A percentile compares a stretch with the other conserved stretches of the same genome.
Conservation (phyloP, 176 grass and related monocot genomes). For the Musa troglodytarum region DNA sequence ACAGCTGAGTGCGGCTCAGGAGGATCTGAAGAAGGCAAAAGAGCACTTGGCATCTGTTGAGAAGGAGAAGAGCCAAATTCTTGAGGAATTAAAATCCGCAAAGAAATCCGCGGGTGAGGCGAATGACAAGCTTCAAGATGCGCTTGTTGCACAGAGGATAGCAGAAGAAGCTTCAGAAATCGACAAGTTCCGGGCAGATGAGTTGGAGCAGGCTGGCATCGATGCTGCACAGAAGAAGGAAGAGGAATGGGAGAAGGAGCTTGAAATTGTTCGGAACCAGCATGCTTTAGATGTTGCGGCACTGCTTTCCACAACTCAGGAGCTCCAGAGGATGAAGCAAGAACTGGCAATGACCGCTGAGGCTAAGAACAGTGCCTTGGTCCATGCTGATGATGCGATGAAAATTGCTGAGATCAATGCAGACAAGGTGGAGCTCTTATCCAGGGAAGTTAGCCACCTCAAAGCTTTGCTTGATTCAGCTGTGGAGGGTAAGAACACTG, state of each 20-base stretch:
- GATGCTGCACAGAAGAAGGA: slow-evolving; percentile 36
- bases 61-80: slow-evolving; percentile 34
- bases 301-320: slow-evolving; percentile 32
- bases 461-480: slow-evolving; percentile 27
- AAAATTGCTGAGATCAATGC: slow-evolving; percentile 32
- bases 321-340: slow-evolving; percentile 37
- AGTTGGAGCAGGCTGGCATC: slow-evolving; percentile 52
- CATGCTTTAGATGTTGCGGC: slow-evolving; percentile 43
- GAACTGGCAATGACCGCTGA: slow-evolving; percentile 36
- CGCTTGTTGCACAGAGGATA: slow-evolving; percentile 28
- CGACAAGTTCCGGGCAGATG: slow-evolving; percentile 56
- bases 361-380: slow-evolving; percentile 31
- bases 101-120: slow-evolving; percentile 33
- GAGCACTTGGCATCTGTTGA: slow-evolving; percentile 35
- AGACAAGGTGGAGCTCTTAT: slow-evolving; percentile 31
- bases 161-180: slow-evolving; percentile 68
- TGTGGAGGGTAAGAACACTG: slow-evolving; percentile 29
- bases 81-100: slow-evolving; percentile 40
- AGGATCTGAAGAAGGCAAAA: slow-evolving; percentile 47
- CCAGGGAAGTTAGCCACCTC: slow-evolving; percentile 27
- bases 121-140: slow-evolving; percentile 42
- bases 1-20: slow-evolving; percentile 36
- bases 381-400: slow-evolving; percentile 31
- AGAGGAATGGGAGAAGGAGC: slow-evolving; percentile 45
- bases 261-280: slow-evolving; percentile 29